Evolutionary conservation across 768 basidiomycete genomes (phyloP).

Genomic region (Gymnopilus junonius): DNA sequence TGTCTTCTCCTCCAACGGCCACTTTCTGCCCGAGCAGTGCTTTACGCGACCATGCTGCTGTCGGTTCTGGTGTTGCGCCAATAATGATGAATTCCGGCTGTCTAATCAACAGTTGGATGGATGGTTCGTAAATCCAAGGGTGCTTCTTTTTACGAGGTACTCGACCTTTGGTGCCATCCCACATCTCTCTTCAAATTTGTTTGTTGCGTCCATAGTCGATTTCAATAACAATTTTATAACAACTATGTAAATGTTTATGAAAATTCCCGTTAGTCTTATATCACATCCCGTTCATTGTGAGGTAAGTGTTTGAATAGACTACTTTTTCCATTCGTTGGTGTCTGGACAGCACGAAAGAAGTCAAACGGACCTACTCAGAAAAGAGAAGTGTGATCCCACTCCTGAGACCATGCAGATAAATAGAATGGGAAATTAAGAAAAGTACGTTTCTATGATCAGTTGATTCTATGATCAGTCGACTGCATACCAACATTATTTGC

Average conservation of each 20-base stretch:
- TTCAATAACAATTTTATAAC: background rate
- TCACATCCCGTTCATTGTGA: too few relatives aligned
- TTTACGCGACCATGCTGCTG: constrained; percentile 60
- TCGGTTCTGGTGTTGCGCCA: constrained; percentile 85
- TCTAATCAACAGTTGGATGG: constrained; percentile 62
- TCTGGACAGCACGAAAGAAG: too few relatives aligned
- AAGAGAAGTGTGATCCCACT: too few relatives aligned
- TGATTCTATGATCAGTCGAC: background rate
- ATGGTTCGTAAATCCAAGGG: constrained; percentile 39
- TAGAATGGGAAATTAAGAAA: background rate
- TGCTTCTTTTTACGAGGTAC: constrained; percentile 38
- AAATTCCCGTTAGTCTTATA: background rate
- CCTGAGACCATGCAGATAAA: background rate
- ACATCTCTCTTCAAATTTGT: constrained; percentile 28
- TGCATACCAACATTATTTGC: background rate
- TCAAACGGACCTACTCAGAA: too few relatives aligned
- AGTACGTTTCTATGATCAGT: background rate
- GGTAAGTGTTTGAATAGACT: too few relatives aligned
- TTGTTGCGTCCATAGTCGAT: background rate
- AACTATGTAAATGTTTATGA: background rate
- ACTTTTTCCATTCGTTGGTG: too few relatives aligned
- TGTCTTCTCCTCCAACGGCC: constrained; percentile 41
- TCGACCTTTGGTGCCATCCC: constrained; percentile 33
- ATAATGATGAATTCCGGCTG: constrained; percentile 53
- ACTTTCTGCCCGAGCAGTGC: constrained; percentile 81